Evolutionary conservation across 139 green algal genomes (phyloP).

Genomic region (Chlorella sp.): DNA sequence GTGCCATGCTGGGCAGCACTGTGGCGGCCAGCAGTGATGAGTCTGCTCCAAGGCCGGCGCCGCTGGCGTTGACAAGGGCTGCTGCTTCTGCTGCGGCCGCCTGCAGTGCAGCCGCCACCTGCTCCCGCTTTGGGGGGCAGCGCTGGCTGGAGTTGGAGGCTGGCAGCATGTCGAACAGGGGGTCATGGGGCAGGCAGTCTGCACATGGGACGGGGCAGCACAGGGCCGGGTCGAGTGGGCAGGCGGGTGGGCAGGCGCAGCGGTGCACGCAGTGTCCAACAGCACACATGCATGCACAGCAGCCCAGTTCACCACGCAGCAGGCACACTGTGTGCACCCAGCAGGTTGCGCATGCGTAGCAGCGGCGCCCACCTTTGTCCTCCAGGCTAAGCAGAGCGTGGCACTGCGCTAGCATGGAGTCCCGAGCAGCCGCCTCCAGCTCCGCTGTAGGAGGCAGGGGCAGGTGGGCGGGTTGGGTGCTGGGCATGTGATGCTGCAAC

Average conservation of each 20-base stretch:
- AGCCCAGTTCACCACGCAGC: too few species aligned
- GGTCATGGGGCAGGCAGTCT: constrained; percentile 14
- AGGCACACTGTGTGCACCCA: neutral
- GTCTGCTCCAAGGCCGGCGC: neutral
- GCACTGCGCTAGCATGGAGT: constrained; percentile 18
- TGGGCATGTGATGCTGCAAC: neutral
- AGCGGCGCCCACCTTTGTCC: neutral
- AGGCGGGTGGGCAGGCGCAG: neutral
- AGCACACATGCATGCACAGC: too few species aligned
- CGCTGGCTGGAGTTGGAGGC: neutral
- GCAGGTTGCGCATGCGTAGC: neutral
- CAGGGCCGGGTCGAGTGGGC: neutral
- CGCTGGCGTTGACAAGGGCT: neutral
- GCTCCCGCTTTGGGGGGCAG: neutral
- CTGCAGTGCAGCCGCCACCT: neutral
- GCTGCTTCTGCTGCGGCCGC: neutral
- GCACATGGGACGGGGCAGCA: neutral
- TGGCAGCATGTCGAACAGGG: constrained; percentile 16
- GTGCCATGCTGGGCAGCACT: neutral
- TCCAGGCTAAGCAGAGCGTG: neutral
- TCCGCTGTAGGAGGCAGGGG: neutral
- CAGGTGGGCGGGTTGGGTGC: neutral
- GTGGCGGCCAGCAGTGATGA: neutral
- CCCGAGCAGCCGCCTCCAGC: constrained; percentile 1
- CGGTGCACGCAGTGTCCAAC: neutral